Evolutionary conservation across 2,329 filamentous ascomycete genomes (phyloP), one percentile per base, ranked within the genome.

Genomic region (Monilinia fructigena): DNA sequence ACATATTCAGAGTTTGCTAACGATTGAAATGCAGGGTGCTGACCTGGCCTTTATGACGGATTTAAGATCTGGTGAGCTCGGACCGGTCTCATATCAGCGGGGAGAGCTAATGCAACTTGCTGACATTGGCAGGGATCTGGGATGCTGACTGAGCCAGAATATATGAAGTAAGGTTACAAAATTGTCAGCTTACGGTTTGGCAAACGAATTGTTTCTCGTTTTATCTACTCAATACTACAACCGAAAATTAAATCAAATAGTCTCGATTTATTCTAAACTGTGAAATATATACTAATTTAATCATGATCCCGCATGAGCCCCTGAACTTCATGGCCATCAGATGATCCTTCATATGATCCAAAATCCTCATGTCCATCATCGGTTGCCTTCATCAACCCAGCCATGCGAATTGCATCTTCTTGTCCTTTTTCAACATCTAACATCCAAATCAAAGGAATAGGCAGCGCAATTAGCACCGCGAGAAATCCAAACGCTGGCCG

Each of bases 401-500:
- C 87, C 66, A 93, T 79, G 71, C 81, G 85, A 71, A 84, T 81
- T 1, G 89, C 90, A 74, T 92, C 89, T 55, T 80, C 78, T 78
- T 87, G 91, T 14, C 91, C 91, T 48, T 91, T 83, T 63, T 96
- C 91, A 12, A 96, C 91, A 76, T 97, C 84, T 47, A 99, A 91
- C 65, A 92, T 85, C 75, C 88, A 89, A 78, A 98, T 91, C 61
- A 98, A 80, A 1, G 93, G 92, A 20, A 93, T 88, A 0, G 95
- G 93, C 1, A 96, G 78, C 7, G 90, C 89, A 8, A 99, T 90
- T n/a, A 99, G 80, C 6, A 87, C 82, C 0, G 92, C 92, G 52
- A 99, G 81, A 76, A 99, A 99, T 83, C 90, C 93, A 77, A 99
- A 99, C 0, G 94, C 93, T 8, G 90, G 90, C 59, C 91, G 84